A percentile compares a stretch with the other conserved stretches of the same genome.
phyloP scores from a whole-genome alignment of 1,284 basidiomycete species.

The Fomitopsis pinicola region DNA sequence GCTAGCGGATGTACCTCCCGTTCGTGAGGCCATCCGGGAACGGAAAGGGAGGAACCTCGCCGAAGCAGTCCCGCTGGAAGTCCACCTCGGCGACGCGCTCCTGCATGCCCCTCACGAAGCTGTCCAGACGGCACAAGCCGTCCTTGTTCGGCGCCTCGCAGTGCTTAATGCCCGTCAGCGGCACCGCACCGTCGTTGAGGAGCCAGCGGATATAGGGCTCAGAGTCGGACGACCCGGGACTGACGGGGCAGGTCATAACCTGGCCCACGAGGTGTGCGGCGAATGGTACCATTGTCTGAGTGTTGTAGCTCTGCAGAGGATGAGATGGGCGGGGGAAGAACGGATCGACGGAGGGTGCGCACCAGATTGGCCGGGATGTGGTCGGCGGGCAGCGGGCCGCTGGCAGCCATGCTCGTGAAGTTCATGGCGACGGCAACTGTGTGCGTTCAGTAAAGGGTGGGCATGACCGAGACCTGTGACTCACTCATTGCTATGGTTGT shows the following conservation, averaged over 20 bases:
- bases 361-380: conserved; percentile 54
- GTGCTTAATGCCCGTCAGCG: conserved; percentile 35
- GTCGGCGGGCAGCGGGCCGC: conserved; percentile 51
- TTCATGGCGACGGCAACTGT: conserved; percentile 56
- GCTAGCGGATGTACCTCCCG: too few species aligned
- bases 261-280: conserved; percentile 56
- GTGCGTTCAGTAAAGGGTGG: background rate
- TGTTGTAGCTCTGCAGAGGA: conserved; percentile 37
- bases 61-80: background rate
- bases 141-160: conserved; percentile 20
- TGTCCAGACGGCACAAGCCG: conserved; percentile 17
- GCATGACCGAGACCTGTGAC: conserved; percentile 5
- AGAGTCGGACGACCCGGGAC: conserved; percentile 3
- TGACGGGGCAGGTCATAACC: conserved; percentile 48
- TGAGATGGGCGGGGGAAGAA: background rate
- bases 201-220: conserved; percentile 49
- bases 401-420: conserved; percentile 51
- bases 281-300: conserved; percentile 48
- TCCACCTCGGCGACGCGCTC: background rate
- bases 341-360: conserved; percentile 1
- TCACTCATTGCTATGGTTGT: conserved; percentile 37
- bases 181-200: conserved; percentile 57
- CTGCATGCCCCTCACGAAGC: conserved; percentile 10
- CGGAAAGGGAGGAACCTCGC: background rate
- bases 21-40: too few species aligned